Percentiles rank a stretch among this genome's conserved stretches.
Evolutionary conservation across 2,329 filamentous ascomycete species (phyloP).

Genomic region (Cercospora brassicicola): DNA sequence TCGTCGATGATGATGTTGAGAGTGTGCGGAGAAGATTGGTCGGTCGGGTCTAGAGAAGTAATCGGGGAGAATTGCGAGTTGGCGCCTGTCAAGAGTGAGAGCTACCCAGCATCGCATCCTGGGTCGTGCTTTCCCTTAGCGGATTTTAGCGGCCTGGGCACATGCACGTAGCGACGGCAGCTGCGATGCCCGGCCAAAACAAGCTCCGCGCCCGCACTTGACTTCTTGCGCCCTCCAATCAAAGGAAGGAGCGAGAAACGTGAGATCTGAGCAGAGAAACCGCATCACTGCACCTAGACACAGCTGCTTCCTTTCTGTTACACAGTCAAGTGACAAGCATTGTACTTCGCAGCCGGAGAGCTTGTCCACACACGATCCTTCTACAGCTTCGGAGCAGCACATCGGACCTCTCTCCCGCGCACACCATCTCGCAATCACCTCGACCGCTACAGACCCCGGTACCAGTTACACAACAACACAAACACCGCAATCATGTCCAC

Average conservation of each 20-base stretch:
- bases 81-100: not conserved
- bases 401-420: not conserved
- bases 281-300: not conserved
- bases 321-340: not conserved
- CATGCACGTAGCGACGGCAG: not conserved
- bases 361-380: not conserved
- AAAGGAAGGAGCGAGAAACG: not conserved
- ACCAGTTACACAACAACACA: conserved; percentile 8
- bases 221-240: conserved; percentile 3
- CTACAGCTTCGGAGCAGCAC: not conserved
- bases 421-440: not conserved
- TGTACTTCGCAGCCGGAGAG: not conserved
- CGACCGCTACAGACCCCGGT: not conserved
- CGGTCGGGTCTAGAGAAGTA: not conserved
- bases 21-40: not conserved
- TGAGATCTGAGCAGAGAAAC: not conserved
- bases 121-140: conserved; percentile 1
- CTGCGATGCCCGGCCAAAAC: not conserved
- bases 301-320: not conserved
- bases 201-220: conserved; percentile 10
- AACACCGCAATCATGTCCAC: conserved; percentile 70
- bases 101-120: not conserved
- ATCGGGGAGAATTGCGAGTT: not conserved
- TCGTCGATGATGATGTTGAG: not conserved
- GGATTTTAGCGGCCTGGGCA: not conserved